Conservation (phyloP, 208 protist species). For the Wallacemonas sp. region DNA sequence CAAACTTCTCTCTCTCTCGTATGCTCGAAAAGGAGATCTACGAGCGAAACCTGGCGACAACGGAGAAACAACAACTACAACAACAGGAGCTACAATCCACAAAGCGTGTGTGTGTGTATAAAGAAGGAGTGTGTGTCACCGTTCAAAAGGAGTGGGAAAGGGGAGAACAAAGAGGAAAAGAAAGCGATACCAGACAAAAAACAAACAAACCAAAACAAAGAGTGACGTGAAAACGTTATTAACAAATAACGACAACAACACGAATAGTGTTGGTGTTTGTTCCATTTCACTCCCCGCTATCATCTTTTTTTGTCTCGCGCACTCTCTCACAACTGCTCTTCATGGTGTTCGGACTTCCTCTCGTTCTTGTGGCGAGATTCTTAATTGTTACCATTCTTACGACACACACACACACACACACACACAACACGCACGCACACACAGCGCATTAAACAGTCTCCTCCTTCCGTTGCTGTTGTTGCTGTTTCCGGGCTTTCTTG, state of each 20-base stretch:
- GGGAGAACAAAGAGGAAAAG: constrained; percentile 10
- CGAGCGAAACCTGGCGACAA: not conserved
- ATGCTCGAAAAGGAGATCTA: not conserved
- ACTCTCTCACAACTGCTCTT: too few species aligned
- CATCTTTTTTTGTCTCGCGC: constrained; percentile 6
- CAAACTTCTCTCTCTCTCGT: too few species aligned
- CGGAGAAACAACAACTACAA: constrained; percentile 15
- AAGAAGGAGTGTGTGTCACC: too few species aligned
- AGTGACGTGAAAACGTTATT: not conserved
- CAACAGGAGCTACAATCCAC: too few species aligned
- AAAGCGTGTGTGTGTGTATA: too few species aligned
- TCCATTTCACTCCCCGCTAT: not conserved
- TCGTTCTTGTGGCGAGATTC: too few species aligned
- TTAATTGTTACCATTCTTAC: too few species aligned
- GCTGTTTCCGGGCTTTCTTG: constrained; percentile 77
- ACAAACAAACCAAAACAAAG: constrained; percentile 22
- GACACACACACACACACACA: too few species aligned
- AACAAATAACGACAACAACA: constrained; percentile 2
- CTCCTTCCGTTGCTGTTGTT: constrained; percentile 48
- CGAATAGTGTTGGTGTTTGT: too few species aligned
- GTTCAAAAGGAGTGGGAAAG: too few species aligned
- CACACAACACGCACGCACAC: too few species aligned
- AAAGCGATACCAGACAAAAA: constrained; percentile 8
- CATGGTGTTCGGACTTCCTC: too few species aligned
- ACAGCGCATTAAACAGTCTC: constrained; percentile 19